Evolutionary conservation across 2,329 filamentous ascomycete genomes (phyloP).

Genomic region (Emmonsia crescens): DNA sequence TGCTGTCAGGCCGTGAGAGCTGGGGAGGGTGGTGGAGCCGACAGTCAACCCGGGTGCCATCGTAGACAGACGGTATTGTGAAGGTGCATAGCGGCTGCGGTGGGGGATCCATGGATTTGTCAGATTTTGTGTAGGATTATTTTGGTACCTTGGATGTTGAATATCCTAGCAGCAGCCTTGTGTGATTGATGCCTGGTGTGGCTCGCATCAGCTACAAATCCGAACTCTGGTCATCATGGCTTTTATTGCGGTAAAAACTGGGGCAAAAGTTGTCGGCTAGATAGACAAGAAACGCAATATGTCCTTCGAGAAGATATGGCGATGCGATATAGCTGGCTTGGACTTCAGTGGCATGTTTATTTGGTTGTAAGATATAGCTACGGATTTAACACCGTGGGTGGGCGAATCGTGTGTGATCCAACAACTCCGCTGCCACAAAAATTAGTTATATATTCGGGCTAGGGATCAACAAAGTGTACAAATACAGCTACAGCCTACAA

Average conservation of each 20-base stretch:
- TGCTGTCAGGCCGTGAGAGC: constrained; percentile 12
- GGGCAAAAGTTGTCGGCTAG: background rate
- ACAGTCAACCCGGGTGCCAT: constrained; percentile 64
- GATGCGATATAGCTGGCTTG: background rate
- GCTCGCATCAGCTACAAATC: background rate
- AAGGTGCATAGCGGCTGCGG: constrained; percentile 41
- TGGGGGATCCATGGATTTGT: constrained; percentile 29
- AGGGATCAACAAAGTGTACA: background rate
- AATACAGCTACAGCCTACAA: background rate
- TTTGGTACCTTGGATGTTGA: background rate
- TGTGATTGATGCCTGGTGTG: background rate
- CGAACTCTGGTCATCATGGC: background rate
- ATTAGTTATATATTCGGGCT: no score
- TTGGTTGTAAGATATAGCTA: no score
- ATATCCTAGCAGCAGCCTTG: background rate
- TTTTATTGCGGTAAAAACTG: background rate
- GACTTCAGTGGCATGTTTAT: background rate
- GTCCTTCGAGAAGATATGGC: background rate
- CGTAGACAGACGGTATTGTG: constrained; percentile 74
- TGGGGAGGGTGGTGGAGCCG: constrained; percentile 62
- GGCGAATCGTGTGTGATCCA: no score
- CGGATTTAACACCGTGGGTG: no score
- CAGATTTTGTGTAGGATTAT: constrained; percentile 18
- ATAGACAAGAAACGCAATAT: background rate
- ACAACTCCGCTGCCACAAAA: no score